A percentile compares a stretch with the other conserved stretches of the same genome.
Conservation (phyloP, 805 yeast genomes). For the Helenozyma rhizophorensis region DNA sequence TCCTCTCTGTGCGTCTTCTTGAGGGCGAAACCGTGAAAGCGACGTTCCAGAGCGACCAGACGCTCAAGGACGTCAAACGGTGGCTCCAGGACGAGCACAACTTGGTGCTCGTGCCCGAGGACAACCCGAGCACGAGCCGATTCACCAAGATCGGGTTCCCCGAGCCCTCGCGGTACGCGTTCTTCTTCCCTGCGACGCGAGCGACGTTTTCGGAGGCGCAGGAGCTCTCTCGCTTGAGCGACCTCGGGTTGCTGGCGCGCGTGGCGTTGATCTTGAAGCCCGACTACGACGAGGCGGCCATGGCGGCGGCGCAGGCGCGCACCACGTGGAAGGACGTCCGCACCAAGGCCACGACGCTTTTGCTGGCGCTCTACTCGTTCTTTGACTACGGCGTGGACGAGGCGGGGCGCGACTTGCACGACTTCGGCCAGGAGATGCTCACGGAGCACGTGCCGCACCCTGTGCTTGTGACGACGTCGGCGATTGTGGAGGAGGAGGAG, state of each 20-base stretch:
- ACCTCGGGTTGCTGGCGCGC: slow-evolving; percentile 62
- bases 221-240: slow-evolving; percentile 41
- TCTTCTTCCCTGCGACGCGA: slow-evolving; percentile 44
- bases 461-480: neutral
- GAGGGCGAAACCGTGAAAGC: slow-evolving; percentile 9
- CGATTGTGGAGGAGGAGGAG: neutral
- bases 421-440: slow-evolving; percentile 4
- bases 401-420: slow-evolving; percentile 10
- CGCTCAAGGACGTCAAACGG: slow-evolving; percentile 13
- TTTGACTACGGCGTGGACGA: slow-evolving; percentile 40
- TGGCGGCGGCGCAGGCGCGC: slow-evolving; percentile 7
- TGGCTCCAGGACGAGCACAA: slow-evolving; percentile 13
- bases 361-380: slow-evolving; percentile 34
- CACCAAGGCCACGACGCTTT: slow-evolving; percentile 3
- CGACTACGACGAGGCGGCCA: slow-evolving; percentile 25
- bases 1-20: slow-evolving; percentile 11
- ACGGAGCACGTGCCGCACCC: neutral
- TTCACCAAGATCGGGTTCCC: slow-evolving; percentile 35
- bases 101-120: slow-evolving; percentile 11
- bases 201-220: slow-evolving; percentile 52
- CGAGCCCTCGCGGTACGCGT: slow-evolving; percentile 44
- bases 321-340: slow-evolving; percentile 1
- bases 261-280: slow-evolving; percentile 76
- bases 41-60: slow-evolving; percentile 5
- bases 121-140: slow-evolving; percentile 6